These are phyloP conservation scores for Phytophthora crassamura DNA, from an alignment of 352 stramenopile genomes.

Conservation along the genomic window DNA sequence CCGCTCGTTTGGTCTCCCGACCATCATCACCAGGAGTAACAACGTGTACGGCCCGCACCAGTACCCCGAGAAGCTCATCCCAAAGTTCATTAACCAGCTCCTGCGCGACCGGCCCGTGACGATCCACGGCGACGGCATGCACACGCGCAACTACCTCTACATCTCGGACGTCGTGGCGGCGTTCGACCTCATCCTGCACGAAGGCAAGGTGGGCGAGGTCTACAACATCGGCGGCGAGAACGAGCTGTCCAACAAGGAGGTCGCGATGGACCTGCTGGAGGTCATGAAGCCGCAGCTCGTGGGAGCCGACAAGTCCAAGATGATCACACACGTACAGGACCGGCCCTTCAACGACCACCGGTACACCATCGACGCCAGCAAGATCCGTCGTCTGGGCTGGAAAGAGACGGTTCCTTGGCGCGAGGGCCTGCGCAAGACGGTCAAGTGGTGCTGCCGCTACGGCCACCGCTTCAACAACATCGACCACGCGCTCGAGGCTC, in stretches of 20 bases:
- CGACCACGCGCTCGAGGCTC: slow-evolving; percentile 80
- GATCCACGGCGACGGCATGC: slow-evolving; percentile 95
- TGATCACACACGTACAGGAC: slow-evolving; percentile 84
- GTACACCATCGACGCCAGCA: slow-evolving; percentile 96
- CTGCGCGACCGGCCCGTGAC: slow-evolving; percentile 90
- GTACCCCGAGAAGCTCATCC: slow-evolving; percentile 99
- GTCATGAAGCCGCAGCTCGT: slow-evolving; percentile 58
- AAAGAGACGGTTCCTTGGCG: slow-evolving; percentile 92
- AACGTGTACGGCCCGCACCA: slow-evolving; percentile 99
- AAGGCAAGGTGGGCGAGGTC: slow-evolving; percentile 92
- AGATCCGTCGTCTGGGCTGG: slow-evolving; percentile 94
- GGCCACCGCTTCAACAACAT: slow-evolving; percentile 86
- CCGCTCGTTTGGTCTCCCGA: slow-evolving; percentile 94
- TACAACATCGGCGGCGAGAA: slow-evolving; percentile 97
- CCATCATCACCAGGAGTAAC: slow-evolving; percentile 98
- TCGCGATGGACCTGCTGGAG: slow-evolving; percentile 91
- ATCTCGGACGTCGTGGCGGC: slow-evolving; percentile 97
- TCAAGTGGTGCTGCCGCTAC: slow-evolving; percentile 90
- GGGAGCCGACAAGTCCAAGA: slow-evolving; percentile 48
- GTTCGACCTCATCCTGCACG: slow-evolving; percentile 97
- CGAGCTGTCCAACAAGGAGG: slow-evolving; percentile 70
- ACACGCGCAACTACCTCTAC: slow-evolving; percentile 98
- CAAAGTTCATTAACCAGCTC: slow-evolving; percentile 98
- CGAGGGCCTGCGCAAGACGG: slow-evolving; percentile 91
- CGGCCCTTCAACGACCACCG: slow-evolving; percentile 98